These are phyloP conservation scores for Gossypium ekmanianum DNA, from an alignment of 345 rosid species.

Conservation along the genomic window DNA sequence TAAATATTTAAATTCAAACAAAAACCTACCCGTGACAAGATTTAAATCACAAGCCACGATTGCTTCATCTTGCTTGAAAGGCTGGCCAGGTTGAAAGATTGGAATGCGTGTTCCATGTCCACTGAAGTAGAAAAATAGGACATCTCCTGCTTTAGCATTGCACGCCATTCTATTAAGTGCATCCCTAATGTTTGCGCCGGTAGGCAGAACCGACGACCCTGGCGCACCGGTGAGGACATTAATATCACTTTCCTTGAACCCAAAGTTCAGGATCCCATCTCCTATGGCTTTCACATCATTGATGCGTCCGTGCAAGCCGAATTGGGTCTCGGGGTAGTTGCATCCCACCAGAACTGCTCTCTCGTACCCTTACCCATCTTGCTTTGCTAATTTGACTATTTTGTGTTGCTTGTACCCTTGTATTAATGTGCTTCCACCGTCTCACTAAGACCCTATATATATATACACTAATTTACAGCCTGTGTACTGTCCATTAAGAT, in stretches of 20 bases:
- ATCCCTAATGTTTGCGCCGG: neutral
- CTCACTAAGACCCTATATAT: too few species aligned
- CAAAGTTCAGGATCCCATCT: neutral
- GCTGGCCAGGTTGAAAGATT: neutral
- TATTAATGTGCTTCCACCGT: too few species aligned
- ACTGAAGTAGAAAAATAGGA: neutral
- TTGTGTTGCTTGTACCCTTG: too few species aligned
- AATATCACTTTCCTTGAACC: neutral
- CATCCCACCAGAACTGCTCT: conserved; percentile 34
- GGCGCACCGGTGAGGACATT: neutral
- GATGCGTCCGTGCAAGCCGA: conserved; percentile 74
- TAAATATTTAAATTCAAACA: too few species aligned
- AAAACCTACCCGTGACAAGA: too few species aligned
- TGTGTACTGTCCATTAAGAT: too few species aligned
- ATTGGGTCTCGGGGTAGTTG: conserved; percentile 22
- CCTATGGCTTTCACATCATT: conserved; percentile 55
- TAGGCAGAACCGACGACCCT: neutral
- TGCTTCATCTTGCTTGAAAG: neutral
- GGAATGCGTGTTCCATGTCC: neutral
- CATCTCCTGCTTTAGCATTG: neutral
- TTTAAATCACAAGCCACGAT: neutral
- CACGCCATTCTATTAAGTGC: neutral
- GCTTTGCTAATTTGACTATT: too few species aligned
- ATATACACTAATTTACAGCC: too few species aligned
- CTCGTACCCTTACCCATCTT: neutral